Evolutionary conservation across 2,329 filamentous ascomycete genomes (phyloP).

Genomic region (Elsinoe necatrix): DNA sequence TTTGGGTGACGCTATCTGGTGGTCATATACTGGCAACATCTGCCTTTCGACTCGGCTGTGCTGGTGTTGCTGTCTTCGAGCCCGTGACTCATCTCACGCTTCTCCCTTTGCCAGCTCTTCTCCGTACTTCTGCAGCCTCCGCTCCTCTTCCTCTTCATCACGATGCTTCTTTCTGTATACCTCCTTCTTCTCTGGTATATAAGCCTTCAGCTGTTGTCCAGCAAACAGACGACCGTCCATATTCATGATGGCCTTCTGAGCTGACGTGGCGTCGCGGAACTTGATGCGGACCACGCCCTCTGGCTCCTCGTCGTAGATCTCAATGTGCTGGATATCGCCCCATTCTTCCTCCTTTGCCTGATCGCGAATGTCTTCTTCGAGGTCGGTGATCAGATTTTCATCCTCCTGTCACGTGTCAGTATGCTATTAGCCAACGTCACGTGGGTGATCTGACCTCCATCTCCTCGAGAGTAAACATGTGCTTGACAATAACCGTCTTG

Average conservation of each 20-base stretch:
- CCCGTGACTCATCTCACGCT: neutral
- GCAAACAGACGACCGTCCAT: slow-evolving; percentile 79
- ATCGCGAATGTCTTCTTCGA: slow-evolving; percentile 88
- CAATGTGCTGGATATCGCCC: slow-evolving; percentile 81
- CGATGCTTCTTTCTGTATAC: slow-evolving; percentile 58
- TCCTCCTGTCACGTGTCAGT: slow-evolving; percentile 50
- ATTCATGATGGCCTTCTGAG: slow-evolving; percentile 56
- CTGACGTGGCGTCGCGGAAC: slow-evolving; percentile 64
- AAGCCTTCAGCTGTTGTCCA: slow-evolving; percentile 60
- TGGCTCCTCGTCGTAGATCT: slow-evolving; percentile 77
- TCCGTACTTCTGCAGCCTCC: slow-evolving; percentile 42
- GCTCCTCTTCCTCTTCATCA: slow-evolving; percentile 38
- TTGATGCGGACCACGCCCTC: slow-evolving; percentile 79
- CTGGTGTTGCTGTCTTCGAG: neutral
- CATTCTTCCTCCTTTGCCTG: slow-evolving; percentile 80
- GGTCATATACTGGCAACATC: too few species aligned
- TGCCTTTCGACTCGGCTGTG: too few species aligned
- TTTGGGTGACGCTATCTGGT: too few species aligned
- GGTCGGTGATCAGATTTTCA: slow-evolving; percentile 71
- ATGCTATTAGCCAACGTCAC: too few species aligned
- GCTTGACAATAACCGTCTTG: slow-evolving; percentile 76
- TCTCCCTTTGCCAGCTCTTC: slow-evolving; percentile 20
- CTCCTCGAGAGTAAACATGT: slow-evolving; percentile 86
- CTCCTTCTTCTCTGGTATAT: slow-evolving; percentile 48
- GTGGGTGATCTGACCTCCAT: slow-evolving; percentile 58